A percentile compares a stretch with the other conserved stretches of the same genome.
Evolutionary conservation across 2,329 filamentous ascomycete species (phyloP).

Genomic region (Arthrobotrys iridis): DNA sequence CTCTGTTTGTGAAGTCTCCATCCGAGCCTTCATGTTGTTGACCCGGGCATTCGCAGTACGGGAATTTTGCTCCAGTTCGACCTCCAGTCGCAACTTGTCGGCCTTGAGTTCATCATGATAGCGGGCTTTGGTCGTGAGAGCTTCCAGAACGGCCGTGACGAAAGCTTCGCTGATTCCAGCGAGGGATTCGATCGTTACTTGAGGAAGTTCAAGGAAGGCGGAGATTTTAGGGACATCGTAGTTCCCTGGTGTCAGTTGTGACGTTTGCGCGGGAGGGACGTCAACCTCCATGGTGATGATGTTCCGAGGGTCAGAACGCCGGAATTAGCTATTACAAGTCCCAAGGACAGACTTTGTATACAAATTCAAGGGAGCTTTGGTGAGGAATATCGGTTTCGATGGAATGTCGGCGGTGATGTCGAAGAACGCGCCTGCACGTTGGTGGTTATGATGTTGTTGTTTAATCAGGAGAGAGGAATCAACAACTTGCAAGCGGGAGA

Average conservation of each 20-base stretch:
- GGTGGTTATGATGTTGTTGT: slow-evolving; percentile 39
- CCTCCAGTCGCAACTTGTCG: slow-evolving; percentile 87
- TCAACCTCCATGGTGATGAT: slow-evolving; percentile 49
- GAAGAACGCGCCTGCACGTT: slow-evolving; percentile 53
- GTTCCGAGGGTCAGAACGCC: not conserved
- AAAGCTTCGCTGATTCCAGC: slow-evolving; percentile 73
- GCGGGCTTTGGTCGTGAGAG: slow-evolving; percentile 79
- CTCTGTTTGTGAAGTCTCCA: slow-evolving; percentile 85
- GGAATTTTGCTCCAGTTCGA: slow-evolving; percentile 91
- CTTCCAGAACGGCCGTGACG: slow-evolving; percentile 77
- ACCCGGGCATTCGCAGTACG: slow-evolving; percentile 83
- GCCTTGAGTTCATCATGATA: slow-evolving; percentile 84
- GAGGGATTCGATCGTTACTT: slow-evolving; percentile 56
- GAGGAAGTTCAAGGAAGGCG: slow-evolving; percentile 56
- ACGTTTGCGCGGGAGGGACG: slow-evolving; percentile 47
- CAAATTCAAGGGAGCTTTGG: not conserved
- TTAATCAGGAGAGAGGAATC: slow-evolving; percentile 34
- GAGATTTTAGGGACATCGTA: slow-evolving; percentile 57
- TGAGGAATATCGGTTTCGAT: not conserved
- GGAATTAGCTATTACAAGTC: slow-evolving; percentile 27
- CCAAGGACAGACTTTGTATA: not conserved
- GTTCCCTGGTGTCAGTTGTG: slow-evolving; percentile 22
- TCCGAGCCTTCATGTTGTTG: slow-evolving; percentile 80
- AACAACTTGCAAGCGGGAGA: slow-evolving; percentile 29
- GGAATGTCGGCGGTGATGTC: slow-evolving; percentile 8